Percentiles rank a stretch among this genome's conserved stretches.
Conservation (phyloP, 345 rosid genomes). For the Schrenkiella parvula region DNA sequence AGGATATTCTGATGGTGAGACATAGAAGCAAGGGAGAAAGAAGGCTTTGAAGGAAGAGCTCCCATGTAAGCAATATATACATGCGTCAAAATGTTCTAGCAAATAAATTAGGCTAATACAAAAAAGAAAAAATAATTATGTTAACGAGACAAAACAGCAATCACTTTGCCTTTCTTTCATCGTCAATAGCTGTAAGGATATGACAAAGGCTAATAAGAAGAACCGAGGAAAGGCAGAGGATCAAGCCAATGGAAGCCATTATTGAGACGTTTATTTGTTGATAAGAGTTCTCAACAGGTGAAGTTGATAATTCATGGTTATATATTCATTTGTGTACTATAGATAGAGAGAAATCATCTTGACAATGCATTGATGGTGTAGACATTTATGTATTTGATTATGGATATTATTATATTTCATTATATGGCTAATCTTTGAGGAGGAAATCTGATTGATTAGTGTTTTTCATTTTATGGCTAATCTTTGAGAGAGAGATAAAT, state of each 20-base stretch:
- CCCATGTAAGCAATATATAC: conserved; percentile 36
- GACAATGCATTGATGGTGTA: background rate
- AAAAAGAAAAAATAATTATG: background rate
- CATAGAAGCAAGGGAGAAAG: conserved; percentile 25
- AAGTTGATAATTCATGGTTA: background rate
- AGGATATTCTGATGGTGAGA: conserved; percentile 33
- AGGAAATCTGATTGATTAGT: background rate
- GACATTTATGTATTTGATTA: background rate
- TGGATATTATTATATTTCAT: background rate
- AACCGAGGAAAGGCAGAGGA: background rate
- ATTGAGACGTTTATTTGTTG: background rate
- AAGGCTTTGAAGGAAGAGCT: conserved; percentile 15
- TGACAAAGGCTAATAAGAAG: conserved; percentile 12
- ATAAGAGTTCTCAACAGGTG: background rate
- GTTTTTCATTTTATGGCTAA: no score
- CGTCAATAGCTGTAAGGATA: background rate
- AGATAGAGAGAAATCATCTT: background rate
- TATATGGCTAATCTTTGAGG: background rate
- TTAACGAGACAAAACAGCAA: background rate
- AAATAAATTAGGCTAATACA: background rate
- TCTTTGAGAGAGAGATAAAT: no score
- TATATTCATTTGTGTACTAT: background rate
- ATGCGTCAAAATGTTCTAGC: conserved; percentile 1
- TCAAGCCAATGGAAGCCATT: conserved; percentile 20
- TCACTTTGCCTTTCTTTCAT: conserved; percentile 21